A percentile compares a stretch with the other conserved stretches of the same genome.
Evolutionary conservation across 164 flowering plant genomes (phyloP).

Genomic region (Nymphaea colorata): DNA sequence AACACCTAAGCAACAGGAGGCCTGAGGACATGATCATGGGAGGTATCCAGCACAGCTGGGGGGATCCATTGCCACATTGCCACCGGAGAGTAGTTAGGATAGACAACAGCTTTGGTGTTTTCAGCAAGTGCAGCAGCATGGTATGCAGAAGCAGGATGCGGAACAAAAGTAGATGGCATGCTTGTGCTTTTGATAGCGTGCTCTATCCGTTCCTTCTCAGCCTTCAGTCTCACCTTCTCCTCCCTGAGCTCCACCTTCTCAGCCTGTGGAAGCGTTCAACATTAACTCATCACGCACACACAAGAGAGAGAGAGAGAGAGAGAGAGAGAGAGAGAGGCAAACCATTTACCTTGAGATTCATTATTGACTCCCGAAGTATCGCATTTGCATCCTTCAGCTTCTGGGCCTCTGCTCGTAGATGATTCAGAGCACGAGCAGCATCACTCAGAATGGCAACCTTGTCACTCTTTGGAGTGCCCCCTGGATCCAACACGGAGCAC

Average conservation of each 20-base stretch:
- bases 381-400: slow-evolving; percentile 44
- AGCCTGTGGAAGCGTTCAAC: slow-evolving; percentile 6
- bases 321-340: background rate
- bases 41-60: slow-evolving; percentile 21
- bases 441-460: slow-evolving; percentile 37
- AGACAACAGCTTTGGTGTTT: slow-evolving; percentile 8
- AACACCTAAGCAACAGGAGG: slow-evolving; percentile 25
- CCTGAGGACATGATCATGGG: slow-evolving; percentile 26
- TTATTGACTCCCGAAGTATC: slow-evolving; percentile 35
- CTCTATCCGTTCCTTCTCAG: slow-evolving; percentile 18
- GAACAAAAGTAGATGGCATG: slow-evolving; percentile 8
- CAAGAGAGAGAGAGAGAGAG: background rate
- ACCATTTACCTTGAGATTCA: slow-evolving; percentile 33
- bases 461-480: slow-evolving; percentile 34
- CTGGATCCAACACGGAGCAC: slow-evolving; percentile 44
- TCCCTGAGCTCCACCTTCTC: slow-evolving; percentile 18
- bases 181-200: slow-evolving; percentile 9
- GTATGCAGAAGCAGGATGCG: slow-evolving; percentile 11
- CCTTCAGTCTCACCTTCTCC: slow-evolving; percentile 19
- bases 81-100: slow-evolving; percentile 8
- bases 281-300: background rate
- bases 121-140: slow-evolving; percentile 9
- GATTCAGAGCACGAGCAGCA: slow-evolving; percentile 37
- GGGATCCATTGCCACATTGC: slow-evolving; percentile 29
- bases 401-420: slow-evolving; percentile 33